These are phyloP conservation scores for Myriosclerotinia scirpicola DNA, from an alignment of 2,329 filamentous ascomycete species.

Conservation along the genomic window DNA sequence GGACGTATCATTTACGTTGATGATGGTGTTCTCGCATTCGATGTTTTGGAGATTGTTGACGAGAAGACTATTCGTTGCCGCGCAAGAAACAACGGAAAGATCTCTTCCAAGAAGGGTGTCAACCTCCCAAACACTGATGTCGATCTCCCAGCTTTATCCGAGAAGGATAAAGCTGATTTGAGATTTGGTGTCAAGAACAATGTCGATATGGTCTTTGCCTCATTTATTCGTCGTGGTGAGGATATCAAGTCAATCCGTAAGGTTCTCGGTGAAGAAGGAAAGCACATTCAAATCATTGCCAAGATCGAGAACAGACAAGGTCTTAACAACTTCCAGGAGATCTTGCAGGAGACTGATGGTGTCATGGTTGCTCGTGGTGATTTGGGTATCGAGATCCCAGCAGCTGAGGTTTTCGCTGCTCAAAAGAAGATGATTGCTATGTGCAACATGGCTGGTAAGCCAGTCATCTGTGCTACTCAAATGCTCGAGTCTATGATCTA, in stretches of 20 bases:
- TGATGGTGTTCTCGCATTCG: constrained; percentile 95
- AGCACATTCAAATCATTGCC: constrained; percentile 98
- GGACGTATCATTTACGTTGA: constrained; percentile 98
- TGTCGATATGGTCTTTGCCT: constrained; percentile 99
- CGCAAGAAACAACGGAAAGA: constrained; percentile 96
- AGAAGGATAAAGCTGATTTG: constrained; percentile 96
- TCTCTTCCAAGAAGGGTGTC: constrained; percentile 98
- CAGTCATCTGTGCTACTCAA: constrained; percentile 97
- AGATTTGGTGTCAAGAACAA: constrained; percentile 96
- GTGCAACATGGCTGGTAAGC: constrained; percentile 99
- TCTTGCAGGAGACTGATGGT: constrained; percentile 92
- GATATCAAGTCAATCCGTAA: constrained; percentile 92
- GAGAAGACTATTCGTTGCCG: constrained; percentile 83
- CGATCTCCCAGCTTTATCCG: constrained; percentile 92
- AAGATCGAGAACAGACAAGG: constrained; percentile 99
- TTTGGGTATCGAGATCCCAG: constrained; percentile 96
- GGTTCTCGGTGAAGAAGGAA: constrained; percentile 86
- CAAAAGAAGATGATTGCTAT: constrained; percentile 99
- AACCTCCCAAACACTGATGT: constrained; percentile 99
- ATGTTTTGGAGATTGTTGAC: constrained; percentile 84
- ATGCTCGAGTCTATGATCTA: constrained; percentile 99
- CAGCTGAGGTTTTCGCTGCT: constrained; percentile 96
- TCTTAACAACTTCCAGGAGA: constrained; percentile 99
- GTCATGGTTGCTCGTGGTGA: constrained; percentile 99
- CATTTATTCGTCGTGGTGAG: constrained; percentile 91